Base-by-base conservation (phyloP, 2,329 filamentous ascomycete species). In the Sporothrix mexicana region DNA sequence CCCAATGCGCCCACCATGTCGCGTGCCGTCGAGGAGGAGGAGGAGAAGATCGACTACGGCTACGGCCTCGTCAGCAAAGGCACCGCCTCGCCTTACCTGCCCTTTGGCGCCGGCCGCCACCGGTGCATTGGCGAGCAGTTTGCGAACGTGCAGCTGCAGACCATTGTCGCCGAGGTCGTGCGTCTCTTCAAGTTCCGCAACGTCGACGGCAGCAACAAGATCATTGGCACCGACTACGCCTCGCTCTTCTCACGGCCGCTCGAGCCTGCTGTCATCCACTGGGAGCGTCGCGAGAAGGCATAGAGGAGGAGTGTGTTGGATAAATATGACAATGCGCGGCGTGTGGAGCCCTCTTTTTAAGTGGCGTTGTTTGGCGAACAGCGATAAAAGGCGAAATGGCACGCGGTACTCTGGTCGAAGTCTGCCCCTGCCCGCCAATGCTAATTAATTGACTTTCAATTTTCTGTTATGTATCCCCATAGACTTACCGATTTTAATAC, bases 71-170 rank as follows among this genome's bases (percentile, higher is more conserved):
- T 98, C 77, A 95, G 90, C 86, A 97, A 98, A 86, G 95, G 95
- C 72, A 91, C 93, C 15, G 90, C 89, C 74, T 97, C 93, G 70
- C 95, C 95, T 0, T 98, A 98, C 81, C 88, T 98, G 66, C 95
- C 95, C 1, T 98, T 98, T 80, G 95, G 95, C 73, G 95, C 95
- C 43, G 95, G 95, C 57, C 88, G 95, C 77, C 95, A 98, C 83
- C 88, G 95, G 76, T 98, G 95, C 83, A 98, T 98, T 79, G 95
- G 95, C 76, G 95, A 98, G 86, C 94, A 97, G 79, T 98, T 98
- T 81, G 95, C 95, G 77, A 97, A 97, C 80, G 87, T 97, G 73
- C 95, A 98, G 84, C 86, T 98, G 75, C 92, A 95, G 80, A 94
- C 93, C 61, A 97, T 98, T 76, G 85, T 91, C 13, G 93, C 91